Conservation (phyloP, 2,329 filamentous ascomycete genomes). For the Fusarium proliferatum region DNA sequence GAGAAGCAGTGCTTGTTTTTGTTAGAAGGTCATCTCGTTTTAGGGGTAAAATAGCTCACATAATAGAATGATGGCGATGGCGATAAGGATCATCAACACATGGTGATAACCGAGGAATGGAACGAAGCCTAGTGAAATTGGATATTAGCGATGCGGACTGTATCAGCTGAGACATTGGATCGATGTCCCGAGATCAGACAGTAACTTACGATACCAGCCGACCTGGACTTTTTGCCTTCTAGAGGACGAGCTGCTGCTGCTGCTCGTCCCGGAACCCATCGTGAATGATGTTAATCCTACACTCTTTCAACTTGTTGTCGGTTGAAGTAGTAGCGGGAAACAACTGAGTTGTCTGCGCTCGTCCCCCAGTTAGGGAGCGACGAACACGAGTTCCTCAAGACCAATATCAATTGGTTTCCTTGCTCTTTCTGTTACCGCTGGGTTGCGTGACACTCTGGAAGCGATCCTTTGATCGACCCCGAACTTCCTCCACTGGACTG, state of each 20-base stretch:
- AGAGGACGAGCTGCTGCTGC: slow-evolving; percentile 42
- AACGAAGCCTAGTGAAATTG: slow-evolving; percentile 63
- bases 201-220: slow-evolving; percentile 62
- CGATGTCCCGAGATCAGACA: background rate
- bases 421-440: slow-evolving; percentile 26
- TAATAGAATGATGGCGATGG: slow-evolving; percentile 90
- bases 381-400: slow-evolving; percentile 31
- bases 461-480: background rate
- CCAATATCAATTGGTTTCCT: slow-evolving; percentile 12
- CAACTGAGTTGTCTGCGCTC: slow-evolving; percentile 34
- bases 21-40: slow-evolving; percentile 12
- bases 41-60: slow-evolving; percentile 70
- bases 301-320: slow-evolving; percentile 25
- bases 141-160: slow-evolving; percentile 35
- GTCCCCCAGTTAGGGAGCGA: slow-evolving; percentile 43
- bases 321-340: slow-evolving; percentile 21
- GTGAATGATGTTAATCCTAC: slow-evolving; percentile 30
- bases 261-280: slow-evolving; percentile 43
- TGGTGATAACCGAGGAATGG: slow-evolving; percentile 81
- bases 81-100: slow-evolving; percentile 97
- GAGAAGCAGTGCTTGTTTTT: slow-evolving; percentile 78
- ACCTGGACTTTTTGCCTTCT: slow-evolving; percentile 55
- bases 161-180: slow-evolving; percentile 34
- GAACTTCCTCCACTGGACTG: slow-evolving; percentile 17
- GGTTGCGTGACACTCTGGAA: slow-evolving; percentile 8